A percentile compares a stretch with the other conserved stretches of the same genome.
Evolutionary conservation across 2,329 filamentous ascomycete species (phyloP).

Genomic region (Zalaria sp.): DNA sequence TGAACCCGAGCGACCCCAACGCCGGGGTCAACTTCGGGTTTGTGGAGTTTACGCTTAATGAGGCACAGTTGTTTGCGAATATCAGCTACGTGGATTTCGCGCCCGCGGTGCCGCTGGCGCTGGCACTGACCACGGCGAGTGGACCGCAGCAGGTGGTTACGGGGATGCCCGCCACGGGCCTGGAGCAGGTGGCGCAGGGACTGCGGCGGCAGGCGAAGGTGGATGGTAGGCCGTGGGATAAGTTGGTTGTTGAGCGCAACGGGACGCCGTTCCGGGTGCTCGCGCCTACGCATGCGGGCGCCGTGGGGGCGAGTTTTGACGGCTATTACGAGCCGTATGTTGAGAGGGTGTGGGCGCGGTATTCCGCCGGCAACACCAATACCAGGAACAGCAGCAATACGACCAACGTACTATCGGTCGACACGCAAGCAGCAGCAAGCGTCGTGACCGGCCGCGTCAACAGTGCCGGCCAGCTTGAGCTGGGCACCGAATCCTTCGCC

Average conservation of each 20-base stretch:
- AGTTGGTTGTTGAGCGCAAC: slow-evolving; percentile 36
- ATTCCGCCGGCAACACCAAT: too few species aligned
- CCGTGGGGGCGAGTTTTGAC: slow-evolving; percentile 34
- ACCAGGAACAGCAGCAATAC: slow-evolving; percentile 30
- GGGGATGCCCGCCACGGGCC: slow-evolving; percentile 47
- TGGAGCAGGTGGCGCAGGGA: slow-evolving; percentile 40
- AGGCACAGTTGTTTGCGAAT: slow-evolving; percentile 33
- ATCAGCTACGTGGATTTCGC: slow-evolving; percentile 24
- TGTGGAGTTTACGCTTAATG: slow-evolving; percentile 34
- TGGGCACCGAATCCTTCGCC: slow-evolving; percentile 36
- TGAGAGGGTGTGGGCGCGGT: slow-evolving; percentile 39
- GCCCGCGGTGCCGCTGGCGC: slow-evolving; percentile 26
- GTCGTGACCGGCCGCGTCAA: slow-evolving; percentile 36
- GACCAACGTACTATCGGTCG: slow-evolving; percentile 29
- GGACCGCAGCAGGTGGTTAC: slow-evolving; percentile 33
- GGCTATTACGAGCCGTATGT: slow-evolving; percentile 41
- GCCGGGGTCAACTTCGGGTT: slow-evolving; percentile 31
- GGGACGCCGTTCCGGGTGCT: slow-evolving; percentile 27
- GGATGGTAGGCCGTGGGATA: slow-evolving; percentile 51
- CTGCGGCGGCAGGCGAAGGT: slow-evolving; percentile 39
- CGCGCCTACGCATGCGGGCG: slow-evolving; percentile 32
- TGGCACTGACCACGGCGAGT: slow-evolving; percentile 21
- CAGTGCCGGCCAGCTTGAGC: slow-evolving; percentile 24
- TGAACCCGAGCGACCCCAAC: slow-evolving; percentile 29
- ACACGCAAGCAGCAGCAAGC: slow-evolving; percentile 51